Base-by-base conservation (phyloP, 2,329 filamentous ascomycete genomes). In the Colletotrichum sp. region DNA sequence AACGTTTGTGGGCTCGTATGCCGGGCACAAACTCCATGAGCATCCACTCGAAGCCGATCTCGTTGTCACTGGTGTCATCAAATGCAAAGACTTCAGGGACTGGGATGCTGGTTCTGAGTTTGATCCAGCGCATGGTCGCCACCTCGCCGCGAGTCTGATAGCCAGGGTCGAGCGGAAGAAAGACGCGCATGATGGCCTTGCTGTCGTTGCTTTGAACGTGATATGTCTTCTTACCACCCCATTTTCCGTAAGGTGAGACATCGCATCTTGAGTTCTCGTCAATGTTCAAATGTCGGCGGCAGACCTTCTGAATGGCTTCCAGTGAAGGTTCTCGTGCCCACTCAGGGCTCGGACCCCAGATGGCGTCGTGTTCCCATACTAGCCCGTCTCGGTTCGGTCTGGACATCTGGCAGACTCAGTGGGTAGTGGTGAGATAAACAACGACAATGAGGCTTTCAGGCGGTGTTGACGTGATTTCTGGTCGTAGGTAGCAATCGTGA, bases 31-130 rank as follows among this genome's bases (percentile, higher is more conserved):
- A 74, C 8, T 82, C 79, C 82, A 86, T 85, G 15, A 86, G 67
- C 12, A 86, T 86, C 84, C 85, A 88, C 78, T 87, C 85, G 22
- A 83, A 85, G 0, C 83, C 84, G 32, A 87, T 80, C 27, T 82
- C 78, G 36, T 86, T 87, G 3, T 81, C 59, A 19, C 61, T 76
- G 9, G 75, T 81, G 32, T 82, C 79, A 30, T 85, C 81, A 71
- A 81, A 86, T 3, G 78, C 82, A 44, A 84, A 63, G 4, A 87
- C 80, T 3, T 77, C 64, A 3, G 86, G 81, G 5, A 85, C 80
- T 1, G 83, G 85, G 2, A 86, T 79, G 1, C 70, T 66, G 0
- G 84, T 84, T 48, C 80, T 77, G 7, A 78, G 68, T 7, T 76
- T 72, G 16, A 87, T 72, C 78, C 81, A 86, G 0, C 77, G 70